Percentiles rank a stretch among this genome's conserved stretches.
Conservation (phyloP, 208 protist species). For the Wallacemonas sp. region DNA sequence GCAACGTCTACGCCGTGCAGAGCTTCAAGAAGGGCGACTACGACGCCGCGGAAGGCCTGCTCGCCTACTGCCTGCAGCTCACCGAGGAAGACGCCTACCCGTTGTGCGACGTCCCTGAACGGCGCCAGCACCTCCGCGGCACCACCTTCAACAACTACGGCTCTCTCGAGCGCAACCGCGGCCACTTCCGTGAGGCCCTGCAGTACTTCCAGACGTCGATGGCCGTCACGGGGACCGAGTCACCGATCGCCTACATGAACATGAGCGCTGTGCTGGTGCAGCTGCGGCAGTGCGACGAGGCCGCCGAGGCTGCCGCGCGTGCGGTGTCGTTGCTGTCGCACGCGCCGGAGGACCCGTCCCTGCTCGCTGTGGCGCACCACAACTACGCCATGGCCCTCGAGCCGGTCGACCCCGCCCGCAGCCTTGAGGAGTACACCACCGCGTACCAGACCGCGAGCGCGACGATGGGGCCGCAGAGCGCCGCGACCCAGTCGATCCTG, state of each 20-base stretch:
- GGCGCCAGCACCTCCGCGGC: conserved; percentile 72
- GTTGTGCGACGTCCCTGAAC: conserved; percentile 54
- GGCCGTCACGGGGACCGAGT: conserved; percentile 71
- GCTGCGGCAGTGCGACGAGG: conserved; percentile 76
- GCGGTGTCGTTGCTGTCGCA: conserved; percentile 68
- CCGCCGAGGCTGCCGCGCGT: conserved; percentile 61
- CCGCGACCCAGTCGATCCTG: conserved; percentile 66
- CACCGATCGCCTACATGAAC: conserved; percentile 88
- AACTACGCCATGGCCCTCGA: conserved; percentile 92
- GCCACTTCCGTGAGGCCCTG: conserved; percentile 74
- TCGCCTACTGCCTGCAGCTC: conserved; percentile 72
- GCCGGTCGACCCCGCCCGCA: conserved; percentile 54
- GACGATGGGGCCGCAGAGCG: conserved; percentile 45
- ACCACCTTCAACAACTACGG: conserved; percentile 91
- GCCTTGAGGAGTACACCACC: conserved; percentile 76
- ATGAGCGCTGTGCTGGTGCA: conserved; percentile 88
- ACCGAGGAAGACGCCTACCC: conserved; percentile 68
- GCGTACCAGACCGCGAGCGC: conserved; percentile 50
- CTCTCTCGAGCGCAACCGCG: conserved; percentile 86
- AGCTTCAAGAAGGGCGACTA: conserved; percentile 84
- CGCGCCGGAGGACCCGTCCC: conserved; percentile 71
- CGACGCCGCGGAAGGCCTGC: conserved; percentile 42
- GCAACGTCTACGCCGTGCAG: conserved; percentile 68
- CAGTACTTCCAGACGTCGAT: conserved; percentile 78
- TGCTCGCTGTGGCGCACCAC: conserved; percentile 89